A percentile compares a stretch with the other conserved stretches of the same genome.
These are phyloP conservation scores for Aspergillus sp. DNA, from an alignment of 2,329 filamentous ascomycete species.

Conservation along the genomic window DNA sequence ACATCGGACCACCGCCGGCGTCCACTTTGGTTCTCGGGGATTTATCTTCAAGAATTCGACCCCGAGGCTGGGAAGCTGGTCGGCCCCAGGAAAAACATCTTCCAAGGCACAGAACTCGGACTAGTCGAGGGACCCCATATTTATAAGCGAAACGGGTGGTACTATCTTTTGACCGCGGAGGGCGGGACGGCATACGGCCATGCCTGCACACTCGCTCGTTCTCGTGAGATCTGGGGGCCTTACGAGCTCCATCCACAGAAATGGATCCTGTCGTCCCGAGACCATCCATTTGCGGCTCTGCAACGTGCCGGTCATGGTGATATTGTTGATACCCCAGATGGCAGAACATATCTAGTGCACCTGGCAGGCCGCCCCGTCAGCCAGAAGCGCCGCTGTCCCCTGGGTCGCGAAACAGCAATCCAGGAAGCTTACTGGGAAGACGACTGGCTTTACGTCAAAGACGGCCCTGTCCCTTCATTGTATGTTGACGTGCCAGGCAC, in stretches of 20 bases:
- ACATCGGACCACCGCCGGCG: conserved; percentile 1
- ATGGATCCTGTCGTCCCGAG: conserved; percentile 5
- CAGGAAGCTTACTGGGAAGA: conserved; percentile 10
- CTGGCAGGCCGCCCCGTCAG: conserved; percentile 9
- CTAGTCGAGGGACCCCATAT: conserved; percentile 24
- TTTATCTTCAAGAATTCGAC: conserved; percentile 6
- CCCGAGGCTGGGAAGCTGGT: not conserved
- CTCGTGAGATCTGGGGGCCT: conserved; percentile 31
- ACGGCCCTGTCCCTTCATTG: conserved; percentile 6
- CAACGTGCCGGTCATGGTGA: conserved; percentile 10
- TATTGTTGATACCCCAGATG: conserved; percentile 5
- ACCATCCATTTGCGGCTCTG: conserved; percentile 6
- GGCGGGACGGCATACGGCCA: conserved; percentile 22
- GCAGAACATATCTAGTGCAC: conserved; percentile 8
- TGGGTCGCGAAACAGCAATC: conserved; percentile 7
- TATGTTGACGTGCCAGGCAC: conserved; percentile 5
- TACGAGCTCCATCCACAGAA: conserved; percentile 27
- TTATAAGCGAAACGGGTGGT: conserved; percentile 25
- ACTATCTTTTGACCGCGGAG: conserved; percentile 25
- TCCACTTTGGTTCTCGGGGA: not conserved
- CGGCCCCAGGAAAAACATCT: conserved; percentile 5
- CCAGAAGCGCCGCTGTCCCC: conserved; percentile 7
- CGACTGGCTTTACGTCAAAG: conserved; percentile 9
- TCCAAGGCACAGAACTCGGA: conserved; percentile 1
- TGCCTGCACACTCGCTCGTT: conserved; percentile 23